Percentiles rank a stretch among this genome's conserved stretches.
Conservation (phyloP, 2,329 filamentous ascomycete species). For the Arachnopeziza araneosa region DNA sequence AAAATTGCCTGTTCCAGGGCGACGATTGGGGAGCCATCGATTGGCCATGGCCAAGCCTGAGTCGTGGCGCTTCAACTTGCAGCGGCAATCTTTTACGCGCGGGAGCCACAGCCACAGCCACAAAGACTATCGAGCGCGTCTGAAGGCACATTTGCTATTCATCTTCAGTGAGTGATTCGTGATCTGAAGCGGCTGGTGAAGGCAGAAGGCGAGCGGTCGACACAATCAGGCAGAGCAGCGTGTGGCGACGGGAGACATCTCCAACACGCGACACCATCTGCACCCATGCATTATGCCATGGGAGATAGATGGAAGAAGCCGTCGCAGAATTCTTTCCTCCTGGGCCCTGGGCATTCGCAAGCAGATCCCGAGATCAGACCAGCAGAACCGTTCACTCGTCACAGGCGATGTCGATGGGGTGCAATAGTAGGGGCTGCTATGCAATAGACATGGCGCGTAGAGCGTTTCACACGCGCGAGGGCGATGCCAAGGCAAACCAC, state of each 20-base stretch:
- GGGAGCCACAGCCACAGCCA: conserved; percentile 1
- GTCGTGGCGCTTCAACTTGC: neutral
- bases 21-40: neutral
- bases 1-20: conserved; percentile 10
- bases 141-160: neutral
- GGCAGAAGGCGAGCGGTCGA: neutral
- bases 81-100: conserved; percentile 2
- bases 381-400: neutral
- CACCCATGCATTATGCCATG: neutral
- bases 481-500: neutral
- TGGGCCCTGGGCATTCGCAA: neutral
- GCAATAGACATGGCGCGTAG: neutral
- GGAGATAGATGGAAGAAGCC: neutral
- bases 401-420: neutral
- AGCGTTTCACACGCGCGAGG: neutral
- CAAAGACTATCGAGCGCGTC: conserved; percentile 1
- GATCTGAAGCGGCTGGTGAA: neutral
- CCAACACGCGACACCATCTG: neutral
- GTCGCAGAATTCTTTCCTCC: neutral
- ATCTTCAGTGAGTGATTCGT: neutral
- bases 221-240: neutral
- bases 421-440: neutral
- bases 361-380: neutral
- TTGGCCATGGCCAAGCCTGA: neutral
- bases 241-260: neutral